Percentiles rank a stretch among this genome's conserved stretches.
Conservation (phyloP, 1,284 basidiomycete genomes). For the Melampsora americana region DNA sequence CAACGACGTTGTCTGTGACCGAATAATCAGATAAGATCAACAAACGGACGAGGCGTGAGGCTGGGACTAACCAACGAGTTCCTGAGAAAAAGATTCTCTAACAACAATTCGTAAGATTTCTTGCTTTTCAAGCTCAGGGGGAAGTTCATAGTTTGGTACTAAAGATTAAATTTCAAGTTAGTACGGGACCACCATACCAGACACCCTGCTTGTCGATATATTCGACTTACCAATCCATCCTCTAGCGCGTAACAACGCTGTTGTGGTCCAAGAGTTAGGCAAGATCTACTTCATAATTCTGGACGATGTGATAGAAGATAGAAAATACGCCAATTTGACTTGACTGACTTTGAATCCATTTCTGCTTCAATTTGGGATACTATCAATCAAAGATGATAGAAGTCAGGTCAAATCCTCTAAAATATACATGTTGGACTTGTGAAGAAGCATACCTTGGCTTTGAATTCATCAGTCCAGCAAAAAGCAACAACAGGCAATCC, state of each 20-base stretch:
- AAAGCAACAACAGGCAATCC: too few relatives aligned
- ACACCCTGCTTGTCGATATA: background rate
- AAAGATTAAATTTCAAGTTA: slow-evolving; percentile 46
- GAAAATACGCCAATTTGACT: background rate
- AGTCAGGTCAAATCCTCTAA: background rate
- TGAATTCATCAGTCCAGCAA: too few relatives aligned
- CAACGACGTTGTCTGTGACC: slow-evolving; percentile 13
- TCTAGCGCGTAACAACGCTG: slow-evolving; percentile 61
- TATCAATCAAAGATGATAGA: too few relatives aligned
- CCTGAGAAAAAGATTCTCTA: slow-evolving; percentile 66
- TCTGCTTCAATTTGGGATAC: slow-evolving; percentile 60
- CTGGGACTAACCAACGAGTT: slow-evolving; percentile 25
- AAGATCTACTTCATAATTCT: background rate
- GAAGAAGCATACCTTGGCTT: too few relatives aligned
- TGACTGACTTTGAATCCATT: slow-evolving; percentile 32
- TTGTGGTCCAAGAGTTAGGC: background rate
- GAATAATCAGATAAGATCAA: background rate
- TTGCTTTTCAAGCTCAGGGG: slow-evolving; percentile 65
- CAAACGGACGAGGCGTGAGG: background rate
- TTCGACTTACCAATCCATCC: slow-evolving; percentile 62
- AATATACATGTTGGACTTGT: too few relatives aligned
- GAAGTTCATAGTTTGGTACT: slow-evolving; percentile 64
- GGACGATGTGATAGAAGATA: background rate
- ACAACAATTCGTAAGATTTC: slow-evolving; percentile 84
- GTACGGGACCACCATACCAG: slow-evolving; percentile 14